Evolutionary conservation across 169 alveolate species (phyloP).

Genomic region (Plasmodium adleri): DNA sequence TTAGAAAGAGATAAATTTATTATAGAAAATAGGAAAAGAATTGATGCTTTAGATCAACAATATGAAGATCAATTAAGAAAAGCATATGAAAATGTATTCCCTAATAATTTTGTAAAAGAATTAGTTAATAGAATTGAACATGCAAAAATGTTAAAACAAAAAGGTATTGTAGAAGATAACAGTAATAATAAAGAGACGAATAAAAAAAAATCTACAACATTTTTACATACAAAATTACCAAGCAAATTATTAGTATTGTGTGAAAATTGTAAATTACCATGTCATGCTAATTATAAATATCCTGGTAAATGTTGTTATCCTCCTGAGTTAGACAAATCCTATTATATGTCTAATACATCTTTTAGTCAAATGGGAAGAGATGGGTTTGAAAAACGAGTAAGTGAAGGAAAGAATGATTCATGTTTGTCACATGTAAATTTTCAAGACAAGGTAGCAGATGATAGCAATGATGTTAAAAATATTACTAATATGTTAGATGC

Average conservation of each 20-base stretch:
- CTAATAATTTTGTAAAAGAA: conserved; percentile 84
- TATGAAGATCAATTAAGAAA: conserved; percentile 78
- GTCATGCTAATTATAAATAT: conserved; percentile 81
- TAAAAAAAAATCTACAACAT: conserved; percentile 81
- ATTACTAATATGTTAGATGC: background rate
- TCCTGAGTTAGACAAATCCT: conserved; percentile 79
- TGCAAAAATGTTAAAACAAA: conserved; percentile 62
- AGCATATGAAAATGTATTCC: conserved; percentile 83
- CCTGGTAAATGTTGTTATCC: conserved; percentile 86
- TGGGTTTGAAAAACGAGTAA: conserved; percentile 10
- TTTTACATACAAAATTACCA: conserved; percentile 81
- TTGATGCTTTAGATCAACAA: conserved; percentile 78
- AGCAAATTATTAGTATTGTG: conserved; percentile 79
- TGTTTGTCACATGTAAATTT: background rate
- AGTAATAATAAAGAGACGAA: conserved; percentile 71
- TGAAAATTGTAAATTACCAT: conserved; percentile 86
- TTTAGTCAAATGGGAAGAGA: conserved; percentile 23
- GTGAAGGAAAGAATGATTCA: background rate
- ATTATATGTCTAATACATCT: conserved; percentile 72
- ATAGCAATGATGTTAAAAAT: background rate
- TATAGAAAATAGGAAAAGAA: conserved; percentile 73
- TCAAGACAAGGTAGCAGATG: conserved; percentile 3
- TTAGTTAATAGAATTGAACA: conserved; percentile 79
- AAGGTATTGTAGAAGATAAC: conserved; percentile 80
- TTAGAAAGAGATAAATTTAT: conserved; percentile 72